A percentile compares a stretch with the other conserved stretches of the same genome.
Conservation (phyloP, 2,329 filamentous ascomycete species). For the Alternaria angustiovoidea region DNA sequence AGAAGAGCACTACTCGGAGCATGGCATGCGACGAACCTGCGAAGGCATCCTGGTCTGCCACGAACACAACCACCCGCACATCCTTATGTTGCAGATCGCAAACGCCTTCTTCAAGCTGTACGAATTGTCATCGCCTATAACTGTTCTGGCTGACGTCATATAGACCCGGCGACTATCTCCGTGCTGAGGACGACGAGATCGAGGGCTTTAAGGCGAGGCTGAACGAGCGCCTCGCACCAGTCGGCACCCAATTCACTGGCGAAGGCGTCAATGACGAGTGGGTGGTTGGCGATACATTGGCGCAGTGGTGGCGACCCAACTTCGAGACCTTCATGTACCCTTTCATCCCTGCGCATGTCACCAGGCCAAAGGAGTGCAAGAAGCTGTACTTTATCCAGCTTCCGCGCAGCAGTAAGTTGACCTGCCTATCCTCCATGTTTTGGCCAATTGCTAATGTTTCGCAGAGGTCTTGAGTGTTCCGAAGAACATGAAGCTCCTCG, state of each 20-base stretch:
- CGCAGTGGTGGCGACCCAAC: conserved; percentile 98
- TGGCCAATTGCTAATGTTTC: conserved; percentile 17
- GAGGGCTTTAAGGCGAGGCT: conserved; percentile 93
- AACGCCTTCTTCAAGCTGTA: conserved; percentile 98
- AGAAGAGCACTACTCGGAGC: conserved; percentile 90
- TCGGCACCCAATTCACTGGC: conserved; percentile 80
- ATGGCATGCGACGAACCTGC: conserved; percentile 97
- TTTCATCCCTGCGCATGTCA: conserved; percentile 95
- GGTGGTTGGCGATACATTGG: conserved; percentile 92
- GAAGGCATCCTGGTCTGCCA: conserved; percentile 98
- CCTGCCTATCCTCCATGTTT: conserved; percentile 9
- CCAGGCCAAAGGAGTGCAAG: conserved; percentile 97
- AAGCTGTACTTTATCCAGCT: conserved; percentile 98
- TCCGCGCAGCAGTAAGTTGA: conserved; percentile 78
- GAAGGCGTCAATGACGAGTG: conserved; percentile 92
- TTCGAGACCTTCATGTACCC: conserved; percentile 99
- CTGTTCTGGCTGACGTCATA: not conserved
- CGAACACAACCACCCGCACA: conserved; percentile 98
- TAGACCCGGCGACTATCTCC: conserved; percentile 90
- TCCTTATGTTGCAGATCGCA: conserved; percentile 98
- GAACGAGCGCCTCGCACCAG: conserved; percentile 91
- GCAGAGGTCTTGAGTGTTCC: conserved; percentile 93
- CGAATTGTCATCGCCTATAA: not conserved
- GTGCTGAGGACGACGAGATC: conserved; percentile 87
- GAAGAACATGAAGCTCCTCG: conserved; percentile 99